Conservation (phyloP, 2,329 filamentous ascomycete genomes). For the Diplodia mutila region DNA sequence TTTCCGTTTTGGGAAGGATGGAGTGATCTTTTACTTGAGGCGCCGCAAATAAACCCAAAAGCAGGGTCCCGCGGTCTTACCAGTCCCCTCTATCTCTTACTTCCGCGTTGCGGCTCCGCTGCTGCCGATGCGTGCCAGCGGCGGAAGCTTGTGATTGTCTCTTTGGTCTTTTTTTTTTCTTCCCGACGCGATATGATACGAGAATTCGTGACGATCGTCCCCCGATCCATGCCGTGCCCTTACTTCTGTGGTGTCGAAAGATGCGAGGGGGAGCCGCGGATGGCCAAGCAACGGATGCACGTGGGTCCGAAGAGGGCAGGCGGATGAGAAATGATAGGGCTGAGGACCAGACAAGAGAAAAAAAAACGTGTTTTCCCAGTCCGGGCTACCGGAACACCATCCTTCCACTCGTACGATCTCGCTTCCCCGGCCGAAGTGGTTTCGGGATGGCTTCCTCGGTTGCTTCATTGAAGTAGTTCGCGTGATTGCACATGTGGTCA, state of each 20-base stretch:
- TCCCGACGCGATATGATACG: background rate
- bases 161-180: background rate
- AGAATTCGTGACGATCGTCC: background rate
- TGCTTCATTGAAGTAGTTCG: no score
- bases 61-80: background rate
- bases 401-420: constrained; percentile 10
- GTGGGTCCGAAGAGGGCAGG: constrained; percentile 4
- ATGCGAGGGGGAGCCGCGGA: background rate
- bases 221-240: background rate
- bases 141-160: background rate
- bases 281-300: background rate
- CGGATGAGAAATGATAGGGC: background rate
- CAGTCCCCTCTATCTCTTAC: background rate
- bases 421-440: no score
- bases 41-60: background rate
- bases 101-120: background rate
- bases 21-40: background rate
- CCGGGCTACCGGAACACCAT: constrained; percentile 5
- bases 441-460: no score
- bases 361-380: background rate
- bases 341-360: no score
- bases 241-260: background rate
- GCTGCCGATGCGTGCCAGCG: background rate
- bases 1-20: background rate
- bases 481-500: background rate